Base-by-base conservation (phyloP, 1,139 yeast species). In the Saccharomycopsis crataegensis region DNA sequence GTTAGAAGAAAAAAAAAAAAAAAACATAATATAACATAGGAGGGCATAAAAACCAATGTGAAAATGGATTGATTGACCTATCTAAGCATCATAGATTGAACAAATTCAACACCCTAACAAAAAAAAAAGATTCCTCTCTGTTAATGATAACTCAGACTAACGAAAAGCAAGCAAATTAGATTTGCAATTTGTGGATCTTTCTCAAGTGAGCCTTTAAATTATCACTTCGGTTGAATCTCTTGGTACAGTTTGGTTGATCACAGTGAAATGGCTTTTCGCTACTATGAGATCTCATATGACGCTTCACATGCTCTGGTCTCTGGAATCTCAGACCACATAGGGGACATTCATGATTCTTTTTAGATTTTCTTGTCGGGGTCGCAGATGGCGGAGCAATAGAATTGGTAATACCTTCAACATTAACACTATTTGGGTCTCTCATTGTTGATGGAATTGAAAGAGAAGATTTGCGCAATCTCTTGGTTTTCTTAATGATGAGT, bases 281-380 rank as follows among this genome's bases (percentile, higher is more conserved):
- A 2, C 94, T 83, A 68, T 91, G 98, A 36, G 89, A 81, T 62
- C 94, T 77, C 80, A 86, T 75, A 66, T 91, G 98, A 64, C 98
- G 77, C 66, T 89, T 87, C 54, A 91, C 88, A 71, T 93, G 96
- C 64, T 93, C 96, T 40, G 94, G 91, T 58, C 98, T 76, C 65
- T 88, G 91, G 74, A 91, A 91, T 52, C 80, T 69, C 50, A 84
- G 78, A 52, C 78, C 79, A 62, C 96, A 83, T 58, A 89, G 73
- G n/a, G 86, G 84, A 71, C 97, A 90, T 60, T 77, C 77, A 68
- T 86, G 91, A 51, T 75, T 73, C 65, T 81, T 82, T 55, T 68
- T 71, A 60, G 80, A 83, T 51, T 84, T 85, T 62, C 77, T 82
- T 31, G 33, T 16, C 28, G 3, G 11, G 55, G 56, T 50, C 17